Evolutionary conservation across 768 basidiomycete species (phyloP), one percentile per base, ranked within the genome.

Genomic region (Lepiota venenata): DNA sequence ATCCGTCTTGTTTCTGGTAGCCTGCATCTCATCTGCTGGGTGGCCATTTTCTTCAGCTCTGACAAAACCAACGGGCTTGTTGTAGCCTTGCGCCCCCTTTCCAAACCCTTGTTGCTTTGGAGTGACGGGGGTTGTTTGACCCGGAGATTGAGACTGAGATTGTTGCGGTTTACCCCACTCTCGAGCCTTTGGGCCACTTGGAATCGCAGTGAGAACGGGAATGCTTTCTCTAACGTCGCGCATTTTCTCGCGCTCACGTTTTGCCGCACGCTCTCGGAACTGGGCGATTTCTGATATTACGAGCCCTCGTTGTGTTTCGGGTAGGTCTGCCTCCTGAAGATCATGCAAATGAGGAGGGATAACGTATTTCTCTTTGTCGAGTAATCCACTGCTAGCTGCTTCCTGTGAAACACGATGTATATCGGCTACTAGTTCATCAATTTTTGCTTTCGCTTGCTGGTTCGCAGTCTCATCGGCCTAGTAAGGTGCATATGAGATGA

Each of bases 261-360:
- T 95, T 8, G 92, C 93, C 0, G 94, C 91, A 18, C 91, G 84
- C 71, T 98, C 94, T 55, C 97, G 83, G 70, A 99, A 99, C 61
- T 93, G 87, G 0, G 94, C 93, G 57, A 99, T 99, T 66, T 98
- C 94, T 27, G 91, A 92, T 58, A 98, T 91, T 57, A 98, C 94
- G 50, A 94, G 85, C 4, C 90, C 93, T 35, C 96, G 88, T 58
- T 81, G 84, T 0, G 91, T 91, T 73, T 99, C 97, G 20, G 97
- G 96, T 40, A 99, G 81, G 65, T 99, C 97, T 49, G 93, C 91
- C 72, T 97, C 94, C 65, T 93, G 90, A 40, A 99, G 79, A 71
- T 98, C 97, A 70, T 93, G 92, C 16, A 98, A 80, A 71, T 99
- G 97, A n/a, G 92, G 91, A 21, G 93, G 93, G 40, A 97, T 92